phyloP scores from a whole-genome alignment of 1,284 basidiomycete genomes.

The Porogramme epimiltina region DNA sequence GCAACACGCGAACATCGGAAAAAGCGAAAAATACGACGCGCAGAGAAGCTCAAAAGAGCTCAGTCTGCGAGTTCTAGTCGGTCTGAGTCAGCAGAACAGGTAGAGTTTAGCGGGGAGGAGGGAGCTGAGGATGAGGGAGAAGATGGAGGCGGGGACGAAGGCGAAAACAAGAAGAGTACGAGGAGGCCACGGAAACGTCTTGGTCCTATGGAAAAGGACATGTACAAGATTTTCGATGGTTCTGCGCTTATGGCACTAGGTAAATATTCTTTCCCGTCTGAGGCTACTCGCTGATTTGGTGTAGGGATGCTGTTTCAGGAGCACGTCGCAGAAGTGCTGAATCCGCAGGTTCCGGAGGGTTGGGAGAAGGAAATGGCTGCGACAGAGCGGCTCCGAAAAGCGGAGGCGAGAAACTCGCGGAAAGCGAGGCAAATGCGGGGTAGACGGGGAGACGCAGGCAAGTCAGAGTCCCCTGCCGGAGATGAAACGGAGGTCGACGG shows the following conservation, averaged over 20 bases:
- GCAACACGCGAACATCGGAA: constrained; percentile 47
- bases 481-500: background rate
- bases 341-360: constrained; percentile 39
- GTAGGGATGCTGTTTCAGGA: constrained; percentile 72
- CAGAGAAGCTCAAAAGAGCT: constrained; percentile 11
- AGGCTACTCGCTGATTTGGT: background rate
- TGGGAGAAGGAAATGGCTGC: constrained; percentile 40
- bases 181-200: constrained; percentile 4
- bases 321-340: constrained; percentile 49
- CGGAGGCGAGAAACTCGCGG: constrained; percentile 6
- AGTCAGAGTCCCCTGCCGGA: background rate
- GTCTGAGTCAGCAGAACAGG: no score
- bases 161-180: constrained; percentile 13
- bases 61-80: no score
- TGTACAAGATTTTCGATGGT: constrained; percentile 76
- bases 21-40: constrained; percentile 36
- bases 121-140: constrained; percentile 11
- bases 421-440: constrained; percentile 11
- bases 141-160: constrained; percentile 5
- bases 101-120: constrained; percentile 4
- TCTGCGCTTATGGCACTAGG: constrained; percentile 72
- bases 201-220: constrained; percentile 44
- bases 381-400: constrained; percentile 8
- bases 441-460: background rate
- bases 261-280: constrained; percentile 30